These are phyloP conservation scores for Tolypocladium inflatum DNA, from an alignment of 2,329 filamentous ascomycete species.

Conservation along the genomic window DNA sequence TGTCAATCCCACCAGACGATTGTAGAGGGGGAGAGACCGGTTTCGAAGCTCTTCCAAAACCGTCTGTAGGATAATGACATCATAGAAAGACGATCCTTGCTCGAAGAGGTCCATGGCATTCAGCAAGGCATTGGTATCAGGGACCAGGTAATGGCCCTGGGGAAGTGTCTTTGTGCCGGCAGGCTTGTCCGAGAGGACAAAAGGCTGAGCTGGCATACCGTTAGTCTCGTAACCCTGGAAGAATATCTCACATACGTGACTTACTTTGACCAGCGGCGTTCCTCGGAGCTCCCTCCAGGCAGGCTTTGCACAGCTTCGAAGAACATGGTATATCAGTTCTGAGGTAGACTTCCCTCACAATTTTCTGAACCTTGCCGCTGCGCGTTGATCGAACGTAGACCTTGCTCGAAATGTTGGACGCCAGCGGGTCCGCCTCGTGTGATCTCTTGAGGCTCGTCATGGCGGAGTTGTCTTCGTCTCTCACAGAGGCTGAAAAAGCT, in stretches of 20 bases:
- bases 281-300: slow-evolving; percentile 63
- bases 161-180: slow-evolving; percentile 75
- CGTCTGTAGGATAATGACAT: slow-evolving; percentile 93
- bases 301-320: slow-evolving; percentile 74
- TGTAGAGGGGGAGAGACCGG: slow-evolving; percentile 87
- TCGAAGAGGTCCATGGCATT: slow-evolving; percentile 98
- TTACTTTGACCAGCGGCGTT: slow-evolving; percentile 71
- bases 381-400: slow-evolving; percentile 91
- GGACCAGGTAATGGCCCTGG: slow-evolving; percentile 85
- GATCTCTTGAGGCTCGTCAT: slow-evolving; percentile 61
- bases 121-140: slow-evolving; percentile 91
- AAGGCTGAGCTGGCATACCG: slow-evolving; percentile 54
- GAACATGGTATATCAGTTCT: slow-evolving; percentile 96
- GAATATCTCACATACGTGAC: slow-evolving; percentile 10
- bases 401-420: slow-evolving; percentile 83
- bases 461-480: slow-evolving; percentile 7
- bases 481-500: not conserved
- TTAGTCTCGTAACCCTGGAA: slow-evolving; percentile 1
- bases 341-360: slow-evolving; percentile 92
- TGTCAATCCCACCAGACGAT: slow-evolving; percentile 79
- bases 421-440: slow-evolving; percentile 39
- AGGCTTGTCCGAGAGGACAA: slow-evolving; percentile 82
- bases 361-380: slow-evolving; percentile 96
- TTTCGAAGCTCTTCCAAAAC: slow-evolving; percentile 95
- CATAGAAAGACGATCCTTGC: slow-evolving; percentile 82